Evolutionary conservation across 768 basidiomycete species (phyloP).

Genomic region (Mycena indigotica): DNA sequence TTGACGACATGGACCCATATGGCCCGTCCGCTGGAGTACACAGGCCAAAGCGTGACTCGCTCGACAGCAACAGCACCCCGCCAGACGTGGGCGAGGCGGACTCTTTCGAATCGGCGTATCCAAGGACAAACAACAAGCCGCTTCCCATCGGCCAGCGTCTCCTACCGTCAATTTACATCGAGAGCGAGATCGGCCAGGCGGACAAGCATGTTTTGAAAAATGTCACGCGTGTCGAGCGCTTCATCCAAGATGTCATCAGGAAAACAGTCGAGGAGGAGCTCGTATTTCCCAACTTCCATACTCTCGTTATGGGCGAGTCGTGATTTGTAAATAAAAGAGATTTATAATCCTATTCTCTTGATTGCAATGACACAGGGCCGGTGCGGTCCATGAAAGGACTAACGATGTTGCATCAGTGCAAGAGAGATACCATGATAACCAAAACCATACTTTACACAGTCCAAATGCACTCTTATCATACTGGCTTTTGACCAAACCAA

Average conservation of each 20-base stretch:
- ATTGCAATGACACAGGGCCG: too few relatives aligned
- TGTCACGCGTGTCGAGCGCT: slow-evolving; percentile 91
- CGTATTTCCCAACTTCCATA: slow-evolving; percentile 96
- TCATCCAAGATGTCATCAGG: slow-evolving; percentile 93
- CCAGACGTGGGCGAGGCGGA: slow-evolving; percentile 59
- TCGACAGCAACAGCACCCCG: slow-evolving; percentile 46
- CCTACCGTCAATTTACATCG: slow-evolving; percentile 85
- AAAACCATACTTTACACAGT: too few relatives aligned
- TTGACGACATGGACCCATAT: slow-evolving; percentile 87
- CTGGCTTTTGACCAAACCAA: too few relatives aligned
- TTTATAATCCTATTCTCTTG: too few relatives aligned
- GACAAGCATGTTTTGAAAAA: slow-evolving; percentile 97
- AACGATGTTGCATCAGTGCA: too few relatives aligned
- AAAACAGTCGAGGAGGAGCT: slow-evolving; percentile 95
- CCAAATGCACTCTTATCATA: too few relatives aligned
- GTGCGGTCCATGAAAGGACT: too few relatives aligned
- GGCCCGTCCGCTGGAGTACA: slow-evolving; percentile 59
- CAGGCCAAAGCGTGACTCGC: slow-evolving; percentile 51
- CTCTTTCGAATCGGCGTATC: slow-evolving; percentile 36
- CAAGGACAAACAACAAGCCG: slow-evolving; percentile 56
- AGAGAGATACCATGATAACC: too few relatives aligned
- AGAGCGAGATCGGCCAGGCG: slow-evolving; percentile 94
- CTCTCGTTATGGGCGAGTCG: slow-evolving; percentile 57
- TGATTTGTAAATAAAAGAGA: too few relatives aligned
- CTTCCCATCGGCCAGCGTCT: slow-evolving; percentile 81